Base-by-base conservation (phyloP, 1,284 basidiomycete genomes). In the Mycena citricolor region DNA sequence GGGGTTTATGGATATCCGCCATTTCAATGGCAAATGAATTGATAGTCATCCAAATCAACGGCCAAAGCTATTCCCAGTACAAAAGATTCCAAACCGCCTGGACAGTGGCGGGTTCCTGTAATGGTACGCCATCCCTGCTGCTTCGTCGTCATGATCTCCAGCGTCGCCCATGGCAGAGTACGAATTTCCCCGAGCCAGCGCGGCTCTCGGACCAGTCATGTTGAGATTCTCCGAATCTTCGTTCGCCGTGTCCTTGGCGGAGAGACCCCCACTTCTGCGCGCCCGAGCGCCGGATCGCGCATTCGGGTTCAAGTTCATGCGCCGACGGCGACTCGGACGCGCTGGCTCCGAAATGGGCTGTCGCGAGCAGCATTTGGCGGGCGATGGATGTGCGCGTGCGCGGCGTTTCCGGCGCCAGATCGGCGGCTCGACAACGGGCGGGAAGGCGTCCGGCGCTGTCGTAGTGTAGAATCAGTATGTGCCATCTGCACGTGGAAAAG, bases 51-150 rank as follows among this genome's bases (percentile, higher is more conserved):
- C n/a, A n/a, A n/a, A n/a, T n/a, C n/a, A n/a, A n/a, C n/a, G n/a
- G n/a, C n/a, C n/a, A n/a, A n/a, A 52, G n/a, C 12, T 44, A 16
- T 52, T 52, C 7, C 26, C 38, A 4, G 50, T 47, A n/a, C 52
- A 51, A 12, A 44, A 54, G 40, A 52, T 52, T 16, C 50, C 50
- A 39, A 52, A 52, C 29, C 50, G 50, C 11, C 38, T 48, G 22
- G 45, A 45, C 35, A 52, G 23, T 6, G 34, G 50, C 3, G 42
- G 42, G 3, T 26, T 5, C 28, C 45, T 48, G 39, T 41, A 47
- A 19, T 30, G 28, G 39, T 46, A 48, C 26, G 47, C 29, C 5
- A 8, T 12, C 1, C 26, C 22, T 8, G 41, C 23, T 21, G 42
- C 12, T 12, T 26, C 47, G 25, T 32, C 25, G 16, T 16, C 30